Evolutionary conservation across 2,329 filamentous ascomycete genomes (phyloP), one percentile per base, ranked within the genome.

Genomic region (Apiospora kogelbergensis): DNA sequence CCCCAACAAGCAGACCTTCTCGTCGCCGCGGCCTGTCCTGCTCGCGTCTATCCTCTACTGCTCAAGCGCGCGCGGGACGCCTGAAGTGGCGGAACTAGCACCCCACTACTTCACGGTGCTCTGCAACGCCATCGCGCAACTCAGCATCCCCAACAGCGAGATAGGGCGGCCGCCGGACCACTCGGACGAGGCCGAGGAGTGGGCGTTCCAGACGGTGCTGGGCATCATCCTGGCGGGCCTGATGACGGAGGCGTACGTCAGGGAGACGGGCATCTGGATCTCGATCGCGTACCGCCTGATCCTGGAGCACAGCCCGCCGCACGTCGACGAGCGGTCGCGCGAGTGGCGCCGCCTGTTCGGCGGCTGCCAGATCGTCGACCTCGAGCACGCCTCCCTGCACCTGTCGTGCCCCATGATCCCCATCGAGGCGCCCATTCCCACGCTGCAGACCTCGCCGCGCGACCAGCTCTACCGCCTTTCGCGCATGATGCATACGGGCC

Each of bases 41-140:
- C 73, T 84, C 6, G 82, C 82, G 3, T 79, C 82, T 0, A 83
- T 84, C 67, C 76, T 84, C 0, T 84, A 84, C 73, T 83, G 76
- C 74, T 83, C 74, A 42, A 81, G 75, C 70, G 80, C 74, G 22
- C 76, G 73, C 53, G 79, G 79, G 0, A 60, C 76, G 1, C 71
- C 77, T 0, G 80, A 81, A 6, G 71, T 79, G 10, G 80, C 80
- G 6, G 74, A 74, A 0, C 66, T 82, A 7, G 78, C 81, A 0
- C 76, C 79, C 0, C 76, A 78, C n/a, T 84, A 82, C 70, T 82
- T 82, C 69, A 69, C 71, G 7, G 77, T 81, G 0, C 70, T 82
- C 13, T 81, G 78, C 69, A 77, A 73, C 65, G 80, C 81, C 17
- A 83, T 83, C 65, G 76, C 80, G 1, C 80, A 83, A 57, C 73